These are phyloP conservation scores for Lentinula novae-zelandiae DNA, from an alignment of 1,284 basidiomycete genomes.

Conservation along the genomic window DNA sequence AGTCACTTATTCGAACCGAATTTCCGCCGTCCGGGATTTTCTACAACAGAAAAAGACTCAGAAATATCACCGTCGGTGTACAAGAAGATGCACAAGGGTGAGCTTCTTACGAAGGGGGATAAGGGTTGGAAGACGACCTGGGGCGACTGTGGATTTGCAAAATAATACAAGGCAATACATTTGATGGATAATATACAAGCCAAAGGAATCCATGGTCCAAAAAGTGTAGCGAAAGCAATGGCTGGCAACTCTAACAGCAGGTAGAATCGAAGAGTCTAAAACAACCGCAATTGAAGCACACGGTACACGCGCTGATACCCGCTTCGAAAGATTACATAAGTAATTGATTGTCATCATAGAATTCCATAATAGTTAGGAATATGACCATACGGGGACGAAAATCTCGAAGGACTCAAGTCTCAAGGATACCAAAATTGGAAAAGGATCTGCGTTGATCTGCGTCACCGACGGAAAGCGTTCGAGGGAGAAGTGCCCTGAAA, in stretches of 20 bases:
- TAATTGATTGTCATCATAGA: neutral
- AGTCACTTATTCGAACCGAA: neutral
- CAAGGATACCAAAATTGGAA: neutral
- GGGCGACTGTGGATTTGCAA: too few relatives aligned
- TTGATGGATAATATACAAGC: neutral
- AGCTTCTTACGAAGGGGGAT: too few relatives aligned
- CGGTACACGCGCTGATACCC: neutral
- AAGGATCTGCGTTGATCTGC: neutral
- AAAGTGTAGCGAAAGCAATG: neutral
- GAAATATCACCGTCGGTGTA: too few relatives aligned
- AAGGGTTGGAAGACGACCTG: neutral
- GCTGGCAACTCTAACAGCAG: neutral
- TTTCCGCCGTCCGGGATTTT: neutral
- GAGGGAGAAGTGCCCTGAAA: neutral
- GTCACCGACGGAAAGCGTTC: neutral
- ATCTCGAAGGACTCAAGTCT: neutral
- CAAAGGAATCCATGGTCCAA: neutral
- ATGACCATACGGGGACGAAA: constrained; percentile 4
- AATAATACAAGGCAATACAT: neutral
- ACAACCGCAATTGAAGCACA: neutral
- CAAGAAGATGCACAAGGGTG: neutral
- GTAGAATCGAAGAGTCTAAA: too few relatives aligned
- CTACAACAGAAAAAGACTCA: neutral
- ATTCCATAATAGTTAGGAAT: neutral
- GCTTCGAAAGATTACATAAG: neutral